Evolutionary conservation across 2,329 filamentous ascomycete genomes (phyloP).

Genomic region (Xylariaceae sp.): DNA sequence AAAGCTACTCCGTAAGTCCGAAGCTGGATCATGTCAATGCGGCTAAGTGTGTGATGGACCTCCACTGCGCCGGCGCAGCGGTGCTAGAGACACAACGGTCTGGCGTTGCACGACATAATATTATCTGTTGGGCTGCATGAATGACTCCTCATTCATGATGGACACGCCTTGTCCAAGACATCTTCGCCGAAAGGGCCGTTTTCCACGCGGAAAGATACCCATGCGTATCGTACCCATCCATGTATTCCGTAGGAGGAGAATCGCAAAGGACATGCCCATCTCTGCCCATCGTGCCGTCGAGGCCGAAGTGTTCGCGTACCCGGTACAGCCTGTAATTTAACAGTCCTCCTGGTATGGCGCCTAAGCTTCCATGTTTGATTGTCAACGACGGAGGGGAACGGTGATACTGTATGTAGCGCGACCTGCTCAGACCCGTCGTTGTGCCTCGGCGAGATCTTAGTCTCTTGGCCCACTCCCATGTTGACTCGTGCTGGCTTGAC

Average conservation of each 20-base stretch:
- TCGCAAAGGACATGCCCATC: too few relatives aligned
- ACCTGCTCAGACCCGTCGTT: conserved; percentile 4
- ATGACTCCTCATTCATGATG: not conserved
- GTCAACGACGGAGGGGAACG: not conserved
- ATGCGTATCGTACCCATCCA: too few relatives aligned
- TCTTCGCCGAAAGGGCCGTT: too few relatives aligned
- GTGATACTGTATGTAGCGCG: conserved; percentile 2
- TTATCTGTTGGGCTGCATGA: not conserved
- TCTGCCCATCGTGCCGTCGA: too few relatives aligned
- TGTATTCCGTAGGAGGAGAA: too few relatives aligned
- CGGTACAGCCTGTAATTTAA: too few relatives aligned
- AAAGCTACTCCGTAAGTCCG: too few relatives aligned
- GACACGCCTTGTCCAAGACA: not conserved
- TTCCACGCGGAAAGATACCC: too few relatives aligned
- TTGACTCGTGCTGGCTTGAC: conserved; percentile 9
- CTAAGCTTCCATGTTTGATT: not conserved
- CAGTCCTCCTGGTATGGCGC: too few relatives aligned
- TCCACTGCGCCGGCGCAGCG: not conserved
- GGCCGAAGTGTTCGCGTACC: too few relatives aligned
- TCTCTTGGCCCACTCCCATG: conserved; percentile 5
- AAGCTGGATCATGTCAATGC: too few relatives aligned
- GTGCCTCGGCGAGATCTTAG: conserved; percentile 1
- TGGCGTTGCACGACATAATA: not conserved
- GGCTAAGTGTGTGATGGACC: too few relatives aligned
- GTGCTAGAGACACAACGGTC: not conserved